Evolutionary conservation across 305 asterid genomes (phyloP).

Genomic region (Fraxinus ornus): DNA sequence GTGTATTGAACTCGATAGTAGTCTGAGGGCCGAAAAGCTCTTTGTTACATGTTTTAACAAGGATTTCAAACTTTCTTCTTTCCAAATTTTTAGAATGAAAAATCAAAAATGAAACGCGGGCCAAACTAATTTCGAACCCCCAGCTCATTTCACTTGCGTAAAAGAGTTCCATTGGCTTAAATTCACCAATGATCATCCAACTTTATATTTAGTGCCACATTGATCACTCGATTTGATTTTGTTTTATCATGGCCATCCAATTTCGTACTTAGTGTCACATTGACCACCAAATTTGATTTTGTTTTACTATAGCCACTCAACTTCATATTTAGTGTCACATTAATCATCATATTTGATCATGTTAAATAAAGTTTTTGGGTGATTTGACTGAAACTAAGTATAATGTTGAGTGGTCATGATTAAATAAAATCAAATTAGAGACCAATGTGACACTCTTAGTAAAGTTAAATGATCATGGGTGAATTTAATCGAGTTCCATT

Average conservation of each 20-base stretch:
- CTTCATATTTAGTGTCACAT: not conserved
- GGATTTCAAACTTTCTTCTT: not conserved
- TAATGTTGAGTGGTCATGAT: too few relatives aligned
- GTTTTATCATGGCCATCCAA: too few relatives aligned
- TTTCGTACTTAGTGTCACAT: not conserved
- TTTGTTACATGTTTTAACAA: not conserved
- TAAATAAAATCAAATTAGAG: not conserved
- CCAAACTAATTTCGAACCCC: not conserved
- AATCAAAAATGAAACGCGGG: not conserved
- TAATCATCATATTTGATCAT: not conserved
- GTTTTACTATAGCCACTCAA: not conserved
- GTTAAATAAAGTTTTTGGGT: not conserved
- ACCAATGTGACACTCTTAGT: not conserved
- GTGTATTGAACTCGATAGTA: not conserved
- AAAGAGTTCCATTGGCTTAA: not conserved
- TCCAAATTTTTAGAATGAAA: slow-evolving; percentile 11
- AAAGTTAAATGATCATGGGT: not conserved
- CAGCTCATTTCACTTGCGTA: not conserved
- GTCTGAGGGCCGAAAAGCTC: not conserved
- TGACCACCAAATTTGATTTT: not conserved
- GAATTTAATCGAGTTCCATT: not conserved
- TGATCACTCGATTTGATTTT: too few relatives aligned
- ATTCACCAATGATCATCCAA: not conserved
- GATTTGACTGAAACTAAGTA: not conserved
- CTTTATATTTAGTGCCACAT: not conserved